A percentile compares a stretch with the other conserved stretches of the same genome.
phyloP scores from a whole-genome alignment of 2,329 filamentous ascomycete genomes.

The Calonectria multiphialidica region DNA sequence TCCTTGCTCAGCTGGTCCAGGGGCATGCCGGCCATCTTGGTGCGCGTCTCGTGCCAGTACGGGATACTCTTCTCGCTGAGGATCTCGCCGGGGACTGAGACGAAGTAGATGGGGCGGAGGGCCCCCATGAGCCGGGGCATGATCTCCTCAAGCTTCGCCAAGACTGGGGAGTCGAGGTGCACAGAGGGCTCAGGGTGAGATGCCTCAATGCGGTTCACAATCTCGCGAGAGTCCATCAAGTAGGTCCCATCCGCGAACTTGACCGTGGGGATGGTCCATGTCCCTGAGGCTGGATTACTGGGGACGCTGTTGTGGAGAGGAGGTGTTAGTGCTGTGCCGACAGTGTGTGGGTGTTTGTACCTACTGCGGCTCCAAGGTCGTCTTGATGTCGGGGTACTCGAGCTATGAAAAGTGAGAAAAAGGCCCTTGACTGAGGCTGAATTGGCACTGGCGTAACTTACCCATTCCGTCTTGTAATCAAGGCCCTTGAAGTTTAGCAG shows the following conservation, averaged over 20 bases:
- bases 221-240: conserved; percentile 73
- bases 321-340: neutral
- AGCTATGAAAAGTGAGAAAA: conserved; percentile 48
- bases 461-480: conserved; percentile 77
- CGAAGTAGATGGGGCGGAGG: conserved; percentile 58
- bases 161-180: conserved; percentile 66
- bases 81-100: conserved; percentile 61
- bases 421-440: neutral
- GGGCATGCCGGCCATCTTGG: conserved; percentile 61
- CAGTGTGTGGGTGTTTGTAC: conserved; percentile 26
- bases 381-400: conserved; percentile 75
- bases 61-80: conserved; percentile 63
- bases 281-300: conserved; percentile 36
- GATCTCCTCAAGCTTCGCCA: conserved; percentile 57
- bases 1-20: conserved; percentile 62
- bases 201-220: conserved; percentile 70
- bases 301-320: conserved; percentile 24
- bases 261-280: conserved; percentile 62
- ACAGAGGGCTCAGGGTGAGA: conserved; percentile 69
- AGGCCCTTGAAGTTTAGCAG: conserved; percentile 76
- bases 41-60: conserved; percentile 69
- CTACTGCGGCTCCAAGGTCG: conserved; percentile 67
- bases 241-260: conserved; percentile 67
- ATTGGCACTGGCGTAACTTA: conserved; percentile 26
- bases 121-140: conserved; percentile 47